A percentile compares a stretch with the other conserved stretches of the same genome.
Evolutionary conservation across 768 basidiomycete genomes (phyloP).

Genomic region (Cyclocybe cylindracea): DNA sequence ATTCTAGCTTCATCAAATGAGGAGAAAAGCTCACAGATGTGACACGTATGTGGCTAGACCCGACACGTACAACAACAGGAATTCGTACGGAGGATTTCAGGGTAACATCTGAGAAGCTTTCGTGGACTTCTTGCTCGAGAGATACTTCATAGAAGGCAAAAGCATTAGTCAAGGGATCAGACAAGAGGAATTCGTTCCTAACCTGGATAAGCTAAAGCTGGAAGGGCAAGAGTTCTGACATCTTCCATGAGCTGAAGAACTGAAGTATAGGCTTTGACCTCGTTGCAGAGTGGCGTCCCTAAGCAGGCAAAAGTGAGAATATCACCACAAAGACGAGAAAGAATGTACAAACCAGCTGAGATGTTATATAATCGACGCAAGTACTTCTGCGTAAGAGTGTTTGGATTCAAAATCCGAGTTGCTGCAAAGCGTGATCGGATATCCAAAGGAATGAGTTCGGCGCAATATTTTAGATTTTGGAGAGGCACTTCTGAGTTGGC

Average conservation of each 20-base stretch:
- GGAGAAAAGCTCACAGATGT: constrained; percentile 56
- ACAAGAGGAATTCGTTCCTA: constrained; percentile 14
- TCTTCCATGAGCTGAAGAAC: constrained; percentile 59
- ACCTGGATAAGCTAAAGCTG: constrained; percentile 59
- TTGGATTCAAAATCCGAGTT: constrained; percentile 74
- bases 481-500: constrained; percentile 77
- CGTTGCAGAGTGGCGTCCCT: constrained; percentile 55
- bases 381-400: constrained; percentile 69
- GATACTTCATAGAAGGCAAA: constrained; percentile 37
- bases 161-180: constrained; percentile 4
- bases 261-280: constrained; percentile 64
- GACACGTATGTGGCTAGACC: constrained; percentile 71
- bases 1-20: not conserved
- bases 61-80: constrained; percentile 71
- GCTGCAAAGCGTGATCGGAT: constrained; percentile 61
- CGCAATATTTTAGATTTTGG: constrained; percentile 78
- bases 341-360: constrained; percentile 42
- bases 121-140: constrained; percentile 60
- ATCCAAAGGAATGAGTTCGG: constrained; percentile 73
- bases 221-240: constrained; percentile 48
- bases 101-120: constrained; percentile 59
- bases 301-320: not conserved
- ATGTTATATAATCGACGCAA: constrained; percentile 78
- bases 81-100: constrained; percentile 71
- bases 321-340: not conserved